Percentiles rank a stretch among this genome's conserved stretches.
Conservation (phyloP, 2,329 filamentous ascomycete genomes). For the Neofusicoccum ribis region DNA sequence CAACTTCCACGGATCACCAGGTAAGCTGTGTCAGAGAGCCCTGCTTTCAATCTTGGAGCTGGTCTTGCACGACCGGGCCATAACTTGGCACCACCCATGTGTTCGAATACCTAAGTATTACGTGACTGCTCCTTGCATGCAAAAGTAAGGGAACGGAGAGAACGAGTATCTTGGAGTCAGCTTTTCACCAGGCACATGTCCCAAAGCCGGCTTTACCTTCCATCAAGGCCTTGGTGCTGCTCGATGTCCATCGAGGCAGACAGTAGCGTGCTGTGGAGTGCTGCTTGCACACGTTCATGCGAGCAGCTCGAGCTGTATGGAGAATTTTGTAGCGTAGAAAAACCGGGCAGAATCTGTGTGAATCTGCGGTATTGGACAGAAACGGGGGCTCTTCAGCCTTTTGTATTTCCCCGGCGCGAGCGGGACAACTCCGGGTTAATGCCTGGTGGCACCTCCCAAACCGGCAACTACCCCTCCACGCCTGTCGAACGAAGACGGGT, state of each 20-base stretch:
- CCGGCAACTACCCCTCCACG: no score
- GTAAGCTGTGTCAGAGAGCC: conserved; percentile 18
- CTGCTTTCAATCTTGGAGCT: conserved; percentile 16
- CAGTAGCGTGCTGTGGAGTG: background rate
- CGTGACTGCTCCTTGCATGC: background rate
- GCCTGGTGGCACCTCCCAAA: background rate
- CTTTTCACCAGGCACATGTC: no score
- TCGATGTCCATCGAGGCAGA: background rate
- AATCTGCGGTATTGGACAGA: no score
- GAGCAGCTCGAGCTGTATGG: background rate
- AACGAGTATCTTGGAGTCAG: background rate
- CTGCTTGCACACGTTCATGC: no score
- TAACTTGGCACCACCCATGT: background rate
- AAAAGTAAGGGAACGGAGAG: background rate
- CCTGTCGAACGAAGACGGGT: background rate
- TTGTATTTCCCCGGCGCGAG: background rate
- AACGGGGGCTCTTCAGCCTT: background rate
- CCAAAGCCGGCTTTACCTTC: background rate
- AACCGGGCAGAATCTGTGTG: background rate
- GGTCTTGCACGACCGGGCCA: background rate
- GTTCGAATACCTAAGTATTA: background rate
- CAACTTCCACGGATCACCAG: conserved; percentile 10
- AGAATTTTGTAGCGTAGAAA: background rate
- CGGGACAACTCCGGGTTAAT: background rate
- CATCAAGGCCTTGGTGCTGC: background rate